A percentile compares a stretch with the other conserved stretches of the same genome.
phyloP scores from a whole-genome alignment of 2,329 filamentous ascomycete genomes.

The Elsinoe ampelina region DNA sequence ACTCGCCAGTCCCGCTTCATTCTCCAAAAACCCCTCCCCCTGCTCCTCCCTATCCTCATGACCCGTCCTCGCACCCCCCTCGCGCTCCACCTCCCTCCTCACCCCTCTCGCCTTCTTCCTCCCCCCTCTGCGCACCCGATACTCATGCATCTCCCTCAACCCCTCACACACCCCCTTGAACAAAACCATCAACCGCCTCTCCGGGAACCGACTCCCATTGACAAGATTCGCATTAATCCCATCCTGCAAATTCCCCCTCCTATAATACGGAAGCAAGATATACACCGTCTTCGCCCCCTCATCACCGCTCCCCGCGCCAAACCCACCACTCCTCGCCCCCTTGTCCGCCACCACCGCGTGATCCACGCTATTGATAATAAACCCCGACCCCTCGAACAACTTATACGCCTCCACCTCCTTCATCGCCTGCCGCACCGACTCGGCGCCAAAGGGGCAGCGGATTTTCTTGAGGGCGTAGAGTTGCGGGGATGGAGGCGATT shows the following conservation, averaged over 20 bases:
- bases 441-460: slow-evolving; percentile 91
- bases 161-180: slow-evolving; percentile 89
- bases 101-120: slow-evolving; percentile 47
- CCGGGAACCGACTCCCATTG: slow-evolving; percentile 84
- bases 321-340: slow-evolving; percentile 18
- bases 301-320: slow-evolving; percentile 22
- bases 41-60: slow-evolving; percentile 37
- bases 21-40: slow-evolving; percentile 58
- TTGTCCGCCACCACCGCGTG: slow-evolving; percentile 69
- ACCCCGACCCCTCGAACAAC: slow-evolving; percentile 70
- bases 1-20: slow-evolving; percentile 59
- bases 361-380: slow-evolving; percentile 81
- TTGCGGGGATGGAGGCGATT: slow-evolving; percentile 74
- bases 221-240: slow-evolving; percentile 98
- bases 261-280: slow-evolving; percentile 90
- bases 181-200: slow-evolving; percentile 75
- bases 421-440: slow-evolving; percentile 88
- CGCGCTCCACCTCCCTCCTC: slow-evolving; percentile 42
- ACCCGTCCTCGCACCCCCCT: slow-evolving; percentile 27
- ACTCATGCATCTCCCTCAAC: slow-evolving; percentile 84
- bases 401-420: slow-evolving; percentile 96
- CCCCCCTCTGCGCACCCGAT: slow-evolving; percentile 51
- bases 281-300: slow-evolving; percentile 85
- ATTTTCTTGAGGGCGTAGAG: slow-evolving; percentile 98
- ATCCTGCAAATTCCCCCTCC: slow-evolving; percentile 90